These are phyloP conservation scores for Striga hermonthica DNA, from an alignment of 305 asterid genomes.

Conservation along the genomic window DNA sequence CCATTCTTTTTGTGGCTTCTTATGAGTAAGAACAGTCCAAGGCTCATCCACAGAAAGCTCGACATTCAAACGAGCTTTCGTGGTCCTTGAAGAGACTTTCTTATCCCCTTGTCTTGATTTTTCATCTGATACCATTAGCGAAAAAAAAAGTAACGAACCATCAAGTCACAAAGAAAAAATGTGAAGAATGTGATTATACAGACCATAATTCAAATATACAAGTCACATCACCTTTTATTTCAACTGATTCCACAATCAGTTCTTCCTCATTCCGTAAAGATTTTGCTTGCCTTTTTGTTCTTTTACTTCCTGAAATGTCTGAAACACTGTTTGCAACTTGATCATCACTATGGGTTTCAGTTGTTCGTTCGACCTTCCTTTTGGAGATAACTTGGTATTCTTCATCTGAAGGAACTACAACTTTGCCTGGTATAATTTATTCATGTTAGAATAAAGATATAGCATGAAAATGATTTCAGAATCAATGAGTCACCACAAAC, in stretches of 20 bases:
- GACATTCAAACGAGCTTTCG: conserved; percentile 35
- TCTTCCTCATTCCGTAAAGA: too few species aligned
- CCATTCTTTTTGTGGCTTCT: conserved; percentile 88
- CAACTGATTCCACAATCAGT: conserved; percentile 24
- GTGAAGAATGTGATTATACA: conserved; percentile 15
- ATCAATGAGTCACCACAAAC: conserved; percentile 10
- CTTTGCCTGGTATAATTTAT: conserved; percentile 25
- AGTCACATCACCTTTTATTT: not conserved
- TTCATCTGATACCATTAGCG: conserved; percentile 38
- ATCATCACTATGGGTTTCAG: conserved; percentile 33
- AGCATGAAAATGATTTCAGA: conserved; percentile 12
- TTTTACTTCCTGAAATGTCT: conserved; percentile 37
- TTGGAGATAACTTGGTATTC: conserved; percentile 34
- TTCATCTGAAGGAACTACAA: conserved; percentile 33
- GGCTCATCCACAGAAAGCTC: conserved; percentile 55
- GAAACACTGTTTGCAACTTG: conserved; percentile 25
- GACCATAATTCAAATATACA: not conserved
- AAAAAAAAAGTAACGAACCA: conserved; percentile 21
- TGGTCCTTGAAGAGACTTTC: conserved; percentile 39
- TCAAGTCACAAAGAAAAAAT: conserved; percentile 9
- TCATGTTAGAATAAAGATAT: not conserved
- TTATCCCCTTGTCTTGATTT: conserved; percentile 40
- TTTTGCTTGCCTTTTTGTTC: conserved; percentile 40
- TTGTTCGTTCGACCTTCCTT: conserved; percentile 38
- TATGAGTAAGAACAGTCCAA: conserved; percentile 90